phyloP scores from a whole-genome alignment of 2,329 filamentous ascomycete species.

The Fragosphaeria purpurea region DNA sequence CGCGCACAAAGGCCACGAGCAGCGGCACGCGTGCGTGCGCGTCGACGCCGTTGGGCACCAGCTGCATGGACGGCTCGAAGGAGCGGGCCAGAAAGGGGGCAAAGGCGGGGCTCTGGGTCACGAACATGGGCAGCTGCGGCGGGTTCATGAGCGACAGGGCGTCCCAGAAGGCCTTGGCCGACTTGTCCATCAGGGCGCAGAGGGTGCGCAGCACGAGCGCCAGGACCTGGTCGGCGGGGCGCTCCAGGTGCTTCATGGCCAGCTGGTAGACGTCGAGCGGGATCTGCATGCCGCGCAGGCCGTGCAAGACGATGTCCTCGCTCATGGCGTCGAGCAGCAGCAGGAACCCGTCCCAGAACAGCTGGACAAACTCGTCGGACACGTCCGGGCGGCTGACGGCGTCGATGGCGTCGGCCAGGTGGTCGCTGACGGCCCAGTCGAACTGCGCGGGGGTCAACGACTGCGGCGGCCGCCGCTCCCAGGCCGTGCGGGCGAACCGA shows the following conservation, averaged over 20 bases:
- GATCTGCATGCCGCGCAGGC: conserved; percentile 68
- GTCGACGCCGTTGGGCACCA: conserved; percentile 2
- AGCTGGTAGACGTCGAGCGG: conserved; percentile 61
- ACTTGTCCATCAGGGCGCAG: conserved; percentile 60
- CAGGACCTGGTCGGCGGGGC: conserved; percentile 48
- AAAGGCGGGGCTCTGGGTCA: conserved; percentile 64
- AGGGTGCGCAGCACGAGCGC: conserved; percentile 62
- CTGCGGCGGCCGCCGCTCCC: conserved; percentile 53
- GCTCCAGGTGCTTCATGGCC: conserved; percentile 42
- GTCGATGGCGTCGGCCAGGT: conserved; percentile 56
- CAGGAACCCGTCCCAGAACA: conserved; percentile 71
- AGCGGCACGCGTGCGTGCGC: conserved; percentile 23
- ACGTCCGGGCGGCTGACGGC: conserved; percentile 44
- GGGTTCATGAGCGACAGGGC: conserved; percentile 74
- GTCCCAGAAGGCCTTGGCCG: conserved; percentile 77
- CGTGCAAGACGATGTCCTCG: conserved; percentile 64
- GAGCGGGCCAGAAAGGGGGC: conserved; percentile 52
- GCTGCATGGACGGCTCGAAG: conserved; percentile 39
- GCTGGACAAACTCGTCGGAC: conserved; percentile 42
- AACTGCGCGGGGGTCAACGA: conserved; percentile 63
- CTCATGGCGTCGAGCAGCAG: conserved; percentile 66
- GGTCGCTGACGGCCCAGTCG: conserved; percentile 74
- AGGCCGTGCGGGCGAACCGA: conserved; percentile 59
- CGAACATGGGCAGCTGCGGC: conserved; percentile 70
- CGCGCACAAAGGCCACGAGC: conserved; percentile 67